Evolutionary conservation across 2,329 filamentous ascomycete species (phyloP).

Genomic region (Endocalyx cinctus): DNA sequence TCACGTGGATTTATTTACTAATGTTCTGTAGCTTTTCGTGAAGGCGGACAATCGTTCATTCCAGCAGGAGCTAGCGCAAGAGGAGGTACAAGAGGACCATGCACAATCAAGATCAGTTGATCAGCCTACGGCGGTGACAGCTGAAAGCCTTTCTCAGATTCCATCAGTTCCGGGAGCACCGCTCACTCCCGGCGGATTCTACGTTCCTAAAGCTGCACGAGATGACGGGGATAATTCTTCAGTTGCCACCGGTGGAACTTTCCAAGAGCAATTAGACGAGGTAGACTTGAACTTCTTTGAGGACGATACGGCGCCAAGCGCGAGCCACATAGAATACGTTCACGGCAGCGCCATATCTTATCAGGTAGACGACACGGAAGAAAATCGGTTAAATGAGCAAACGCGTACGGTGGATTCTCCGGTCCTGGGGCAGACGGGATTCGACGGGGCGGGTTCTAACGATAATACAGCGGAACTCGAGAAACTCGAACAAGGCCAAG

Average conservation of each 20-base stretch:
- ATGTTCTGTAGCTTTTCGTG: conserved; percentile 40
- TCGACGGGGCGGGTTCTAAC: no score
- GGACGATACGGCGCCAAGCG: conserved; percentile 6
- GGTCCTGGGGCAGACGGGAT: no score
- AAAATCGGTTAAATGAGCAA: conserved; percentile 1
- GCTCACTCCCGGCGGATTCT: no score
- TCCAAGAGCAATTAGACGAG: conserved; percentile 17
- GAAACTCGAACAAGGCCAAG: no score
- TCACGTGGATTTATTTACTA: conserved; percentile 3
- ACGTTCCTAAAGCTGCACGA: conserved; percentile 12
- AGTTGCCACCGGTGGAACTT: conserved; percentile 24
- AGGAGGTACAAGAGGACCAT: conserved; percentile 22
- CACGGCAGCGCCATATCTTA: conserved; percentile 4
- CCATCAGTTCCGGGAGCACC: no score
- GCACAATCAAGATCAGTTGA: no score
- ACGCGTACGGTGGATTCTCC: no score
- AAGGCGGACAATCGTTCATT: conserved; percentile 49
- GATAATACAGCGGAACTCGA: no score
- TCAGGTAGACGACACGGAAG: no score
- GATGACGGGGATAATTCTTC: conserved; percentile 26
- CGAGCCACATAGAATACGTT: conserved; percentile 7
- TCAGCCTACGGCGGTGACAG: conserved; percentile 7
- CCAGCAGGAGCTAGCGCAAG: conserved; percentile 42
- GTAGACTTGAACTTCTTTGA: conserved; percentile 21
- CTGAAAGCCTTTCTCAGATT: conserved; percentile 14